These are phyloP conservation scores for Paramecium pentaurelia DNA, from an alignment of 73 alveolate species.

Conservation along the genomic window DNA sequence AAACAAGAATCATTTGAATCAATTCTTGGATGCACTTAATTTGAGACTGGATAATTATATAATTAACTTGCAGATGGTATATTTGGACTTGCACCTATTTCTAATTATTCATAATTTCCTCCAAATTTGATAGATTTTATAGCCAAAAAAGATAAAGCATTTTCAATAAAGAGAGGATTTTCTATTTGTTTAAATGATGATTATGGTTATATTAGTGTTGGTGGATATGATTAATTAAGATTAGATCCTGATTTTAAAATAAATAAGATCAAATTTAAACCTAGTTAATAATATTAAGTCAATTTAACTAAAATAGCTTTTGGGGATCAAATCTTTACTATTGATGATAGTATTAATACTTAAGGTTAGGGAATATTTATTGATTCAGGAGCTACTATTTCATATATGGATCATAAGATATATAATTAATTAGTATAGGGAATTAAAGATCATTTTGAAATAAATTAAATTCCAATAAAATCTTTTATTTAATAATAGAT, in stretches of 20 bases:
- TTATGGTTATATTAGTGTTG: slow-evolving; percentile 84
- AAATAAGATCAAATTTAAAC: not conserved
- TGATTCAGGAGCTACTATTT: slow-evolving; percentile 26
- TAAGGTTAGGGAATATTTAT: not conserved
- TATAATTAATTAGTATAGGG: not conserved
- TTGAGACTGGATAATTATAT: slow-evolving; percentile 81
- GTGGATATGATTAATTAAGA: slow-evolving; percentile 72
- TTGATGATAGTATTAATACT: not conserved
- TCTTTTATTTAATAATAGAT: not conserved
- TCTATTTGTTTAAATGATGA: slow-evolving; percentile 86
- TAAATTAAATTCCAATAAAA: not conserved
- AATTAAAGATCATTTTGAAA: not conserved
- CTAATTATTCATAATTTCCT: slow-evolving; percentile 57
- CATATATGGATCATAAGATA: not conserved
- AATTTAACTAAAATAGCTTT: not conserved
- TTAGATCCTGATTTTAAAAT: slow-evolving; percentile 19
- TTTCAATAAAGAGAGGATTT: slow-evolving; percentile 64
- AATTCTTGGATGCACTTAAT: slow-evolving; percentile 86
- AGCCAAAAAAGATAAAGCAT: slow-evolving; percentile 55
- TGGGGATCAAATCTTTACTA: not conserved
- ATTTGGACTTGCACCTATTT: slow-evolving; percentile 80
- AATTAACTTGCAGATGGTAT: slow-evolving; percentile 94
- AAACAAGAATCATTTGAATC: slow-evolving; percentile 58
- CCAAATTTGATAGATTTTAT: slow-evolving; percentile 65
- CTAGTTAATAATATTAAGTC: not conserved